Evolutionary conservation across 2,329 filamentous ascomycete species (phyloP).

Genomic region (Aspergillus aculeatus): DNA sequence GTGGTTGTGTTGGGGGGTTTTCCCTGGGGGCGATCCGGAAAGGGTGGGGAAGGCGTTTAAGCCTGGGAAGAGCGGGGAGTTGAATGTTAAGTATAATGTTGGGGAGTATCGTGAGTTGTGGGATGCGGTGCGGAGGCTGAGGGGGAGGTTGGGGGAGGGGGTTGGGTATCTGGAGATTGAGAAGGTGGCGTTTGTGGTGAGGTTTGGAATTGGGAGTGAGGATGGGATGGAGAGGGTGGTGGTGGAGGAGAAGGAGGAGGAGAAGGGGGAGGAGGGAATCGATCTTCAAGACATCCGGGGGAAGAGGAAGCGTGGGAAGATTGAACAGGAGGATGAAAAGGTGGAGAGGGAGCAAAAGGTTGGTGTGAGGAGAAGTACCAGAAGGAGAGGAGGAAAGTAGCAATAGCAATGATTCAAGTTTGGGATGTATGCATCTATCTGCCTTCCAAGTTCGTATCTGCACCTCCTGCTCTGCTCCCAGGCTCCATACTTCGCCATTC

Average conservation of each 20-base stretch:
- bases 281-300: background rate
- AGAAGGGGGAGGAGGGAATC: background rate
- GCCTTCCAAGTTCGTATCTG: background rate
- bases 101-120: slow-evolving; percentile 40
- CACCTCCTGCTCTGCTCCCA: background rate
- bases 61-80: slow-evolving; percentile 21
- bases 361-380: slow-evolving; percentile 1
- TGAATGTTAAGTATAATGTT: slow-evolving; percentile 43
- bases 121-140: slow-evolving; percentile 25
- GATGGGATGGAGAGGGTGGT: background rate
- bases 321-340: background rate
- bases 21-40: too few species aligned
- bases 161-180: slow-evolving; percentile 32
- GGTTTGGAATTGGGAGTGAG: slow-evolving; percentile 12
- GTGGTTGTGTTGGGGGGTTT: slow-evolving; percentile 35
- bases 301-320: background rate
- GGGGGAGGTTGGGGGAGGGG: slow-evolving; percentile 18
- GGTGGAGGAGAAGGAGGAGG: background rate
- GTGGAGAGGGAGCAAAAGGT: background rate
- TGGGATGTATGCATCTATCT: too few species aligned
- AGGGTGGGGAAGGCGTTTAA: too few species aligned
- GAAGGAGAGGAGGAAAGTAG: slow-evolving; percentile 3
- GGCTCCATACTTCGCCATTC: too few species aligned
- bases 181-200: slow-evolving; percentile 40
- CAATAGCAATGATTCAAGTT: background rate